Percentiles rank a stretch among this genome's conserved stretches.
Evolutionary conservation across 352 stramenopile genomes (phyloP).

Genomic region (Globisporangium uncinulatum): DNA sequence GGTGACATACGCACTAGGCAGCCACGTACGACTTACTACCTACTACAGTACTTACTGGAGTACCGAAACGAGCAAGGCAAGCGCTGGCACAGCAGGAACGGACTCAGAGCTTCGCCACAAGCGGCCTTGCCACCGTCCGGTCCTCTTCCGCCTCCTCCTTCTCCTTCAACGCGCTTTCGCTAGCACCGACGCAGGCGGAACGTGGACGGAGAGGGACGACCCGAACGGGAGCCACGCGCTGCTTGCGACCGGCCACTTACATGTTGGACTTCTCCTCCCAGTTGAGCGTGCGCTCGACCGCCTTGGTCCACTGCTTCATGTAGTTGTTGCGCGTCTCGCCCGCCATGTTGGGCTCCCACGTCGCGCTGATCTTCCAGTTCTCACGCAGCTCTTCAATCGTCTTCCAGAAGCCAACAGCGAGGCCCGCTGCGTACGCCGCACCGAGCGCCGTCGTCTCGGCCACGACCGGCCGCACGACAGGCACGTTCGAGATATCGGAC

Average conservation of each 20-base stretch:
- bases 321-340: conserved; percentile 42
- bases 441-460: conserved; percentile 97
- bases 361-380: conserved; percentile 74
- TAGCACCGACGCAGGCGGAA: no score
- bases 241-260: conserved; percentile 5
- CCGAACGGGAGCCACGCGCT: no score
- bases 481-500: conserved; percentile 92
- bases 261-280: conserved; percentile 54
- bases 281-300: conserved; percentile 77
- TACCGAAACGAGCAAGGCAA: no score
- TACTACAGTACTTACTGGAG: no score
- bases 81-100: no score
- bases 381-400: conserved; percentile 78
- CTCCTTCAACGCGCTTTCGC: no score
- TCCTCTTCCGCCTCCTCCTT: no score
- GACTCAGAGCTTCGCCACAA: no score
- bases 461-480: conserved; percentile 91
- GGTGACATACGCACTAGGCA: no score
- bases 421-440: conserved; percentile 95
- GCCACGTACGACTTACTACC: no score
- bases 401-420: conserved; percentile 96
- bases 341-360: conserved; percentile 74
- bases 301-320: conserved; percentile 79
- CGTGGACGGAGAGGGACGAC: no score
- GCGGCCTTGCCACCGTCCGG: no score